Base-by-base conservation (phyloP, 1,284 basidiomycete species). In the Melampsora americana region DNA sequence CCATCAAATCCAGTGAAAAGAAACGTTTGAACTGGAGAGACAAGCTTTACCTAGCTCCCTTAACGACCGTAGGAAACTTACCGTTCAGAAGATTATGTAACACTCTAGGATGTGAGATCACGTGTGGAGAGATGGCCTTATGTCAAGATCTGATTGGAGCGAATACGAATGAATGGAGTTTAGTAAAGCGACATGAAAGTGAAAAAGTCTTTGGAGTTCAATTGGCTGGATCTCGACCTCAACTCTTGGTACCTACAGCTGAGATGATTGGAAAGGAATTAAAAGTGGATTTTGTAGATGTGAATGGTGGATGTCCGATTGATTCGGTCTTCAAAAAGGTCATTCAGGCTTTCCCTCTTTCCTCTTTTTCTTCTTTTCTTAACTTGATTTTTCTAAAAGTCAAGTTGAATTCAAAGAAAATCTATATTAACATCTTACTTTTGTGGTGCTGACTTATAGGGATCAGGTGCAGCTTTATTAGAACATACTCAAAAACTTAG, bases 271-370 rank as follows among this genome's bases (percentile, higher is more conserved):
- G 28, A 11, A 6, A 35, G 1, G 28, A 80, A 0, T 84, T 85
- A 12, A 87, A 88, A 28, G 83, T 95, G 35, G 92, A 96, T 82
- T 96, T 95, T 81, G 91, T 95, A 14, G 95, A 99, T 80, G 85
- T 98, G 79, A 99, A 99, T 82, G 92, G 92, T 83, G 95, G 95
- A 4, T 98, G 95, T 83, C 95, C 95, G 2, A 98, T 98, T 79
- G 95, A 99, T 83, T 85, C 98, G 64, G 92, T 64, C 5, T 64
- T 64, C 20, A 64, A 64, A 64, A 64, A 42, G 42, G 35, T 66
- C 12, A n/a, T 1, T 18, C n/a, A n/a, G 6, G 14, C 14, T 4
- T 53, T 6, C 26, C n/a, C 9, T 56, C n/a, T 20, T 56, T n/a
- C n/a, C 12, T 1, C 7, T 12, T 7, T 62, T 9, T 32, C 0